Evolutionary conservation across 306 rosid species (phyloP), one percentile per base, ranked within the genome.

Genomic region (Astragalus glycyphyllos): DNA sequence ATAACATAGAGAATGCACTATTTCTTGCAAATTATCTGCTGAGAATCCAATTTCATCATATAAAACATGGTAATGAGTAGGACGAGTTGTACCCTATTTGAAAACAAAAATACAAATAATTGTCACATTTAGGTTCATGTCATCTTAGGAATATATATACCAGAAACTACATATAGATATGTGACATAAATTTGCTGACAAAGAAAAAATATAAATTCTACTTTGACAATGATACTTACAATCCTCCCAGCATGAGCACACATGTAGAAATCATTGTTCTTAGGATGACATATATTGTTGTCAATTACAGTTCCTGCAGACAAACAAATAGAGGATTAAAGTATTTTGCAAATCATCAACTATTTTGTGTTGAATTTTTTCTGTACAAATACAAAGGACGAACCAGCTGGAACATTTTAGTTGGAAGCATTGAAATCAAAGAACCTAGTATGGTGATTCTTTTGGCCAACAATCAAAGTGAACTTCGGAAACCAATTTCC

Each of bases 381-480:
- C 0, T 2, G 37, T 46, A 20, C 1, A 45, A 11, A 61, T 11
- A 20, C 1, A 45, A 11, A 61, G 8, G 34, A 71, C 78, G 51
- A 37, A 82, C 86, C 81, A 37, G 81, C 76, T 48, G 76, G 81
- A 40, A 83, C 79, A 75, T 82, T 82, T 0, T 65, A 48, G 12
- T 5, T 11, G 8, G 41, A 31, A 20, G 74, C 13, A 40, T 56
- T 17, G 9, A 15, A 32, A 11, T 45, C 67, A 45, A 83, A 79
- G 81, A 83, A 83, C 61, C 62, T 75, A 3, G 86, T 83, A 4
- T 75, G 81, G 42, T 79, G 86, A 51, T 65, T 82, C 81, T 82
- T 82, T 38, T 70, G 81, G 1, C 79, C 83, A 65, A 79, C 49
- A 37, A 83, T 83, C 53, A 83, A 8, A 45, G 86, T 75, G 58